Conservation (phyloP, 2,329 filamentous ascomycete genomes). For the Incumbomyces lentus region DNA sequence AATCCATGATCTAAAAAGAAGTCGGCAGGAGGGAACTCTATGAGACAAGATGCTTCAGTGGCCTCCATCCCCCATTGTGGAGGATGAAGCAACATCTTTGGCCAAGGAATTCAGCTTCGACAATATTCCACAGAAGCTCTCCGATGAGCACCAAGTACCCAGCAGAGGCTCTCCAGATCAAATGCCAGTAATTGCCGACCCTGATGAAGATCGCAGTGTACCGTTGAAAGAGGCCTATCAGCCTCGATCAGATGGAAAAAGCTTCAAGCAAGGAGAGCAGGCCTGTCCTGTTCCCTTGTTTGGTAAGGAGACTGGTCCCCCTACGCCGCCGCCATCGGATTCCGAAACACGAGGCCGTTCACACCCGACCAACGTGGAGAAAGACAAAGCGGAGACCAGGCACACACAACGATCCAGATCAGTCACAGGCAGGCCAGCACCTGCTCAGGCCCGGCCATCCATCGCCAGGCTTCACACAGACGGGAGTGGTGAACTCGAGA, state of each 20-base stretch:
- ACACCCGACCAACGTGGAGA: background rate
- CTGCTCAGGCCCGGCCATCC: constrained; percentile 14
- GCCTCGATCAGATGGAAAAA: background rate
- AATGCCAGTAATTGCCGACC: constrained; percentile 32
- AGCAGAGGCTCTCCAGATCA: constrained; percentile 35
- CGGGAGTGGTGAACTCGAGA: constrained; percentile 10
- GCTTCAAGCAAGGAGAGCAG: constrained; percentile 2
- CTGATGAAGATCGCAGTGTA: constrained; percentile 12
- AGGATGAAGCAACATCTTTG: constrained; percentile 35
- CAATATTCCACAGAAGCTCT: constrained; percentile 17
- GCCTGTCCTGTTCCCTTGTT: background rate
- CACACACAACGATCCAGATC: constrained; percentile 13
- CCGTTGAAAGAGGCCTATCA: background rate
- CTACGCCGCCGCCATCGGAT: constrained; percentile 6
- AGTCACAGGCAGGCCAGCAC: constrained; percentile 9
- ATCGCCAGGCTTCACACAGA: constrained; percentile 19
- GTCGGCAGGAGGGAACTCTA: too few relatives aligned
- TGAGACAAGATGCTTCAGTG: constrained; percentile 20
- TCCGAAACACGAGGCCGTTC: constrained; percentile 12
- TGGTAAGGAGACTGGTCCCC: constrained; percentile 1
- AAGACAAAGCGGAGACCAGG: background rate
- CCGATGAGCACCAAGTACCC: constrained; percentile 20
- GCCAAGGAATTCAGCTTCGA: constrained; percentile 30
- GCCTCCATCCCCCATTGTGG: constrained; percentile 36
- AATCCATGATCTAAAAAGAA: too few relatives aligned